Evolutionary conservation across 768 basidiomycete genomes (phyloP), one percentile per base, ranked within the genome.

Genomic region (Termitomyces sp.): DNA sequence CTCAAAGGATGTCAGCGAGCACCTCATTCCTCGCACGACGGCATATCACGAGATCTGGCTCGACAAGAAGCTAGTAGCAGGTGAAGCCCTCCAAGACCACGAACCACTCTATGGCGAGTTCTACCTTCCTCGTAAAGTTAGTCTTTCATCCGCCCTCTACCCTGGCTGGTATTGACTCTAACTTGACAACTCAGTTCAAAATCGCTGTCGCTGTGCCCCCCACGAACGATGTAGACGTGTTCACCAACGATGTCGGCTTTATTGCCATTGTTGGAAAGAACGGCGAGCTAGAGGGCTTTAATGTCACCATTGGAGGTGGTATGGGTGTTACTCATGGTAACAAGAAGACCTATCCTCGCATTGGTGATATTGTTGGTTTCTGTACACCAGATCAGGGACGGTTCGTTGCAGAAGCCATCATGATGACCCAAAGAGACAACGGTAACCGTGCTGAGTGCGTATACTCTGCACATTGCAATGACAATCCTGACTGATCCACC

Each of bases 21-120:
- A 91, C 66, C 81, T 99, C 42, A 78, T 97, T 35, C 97, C 97
- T 21, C 80, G 85, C 45, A 98, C 95, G 5, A 84, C 85, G 4
- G 97, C 97, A 5, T 98, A 99, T 70, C 93, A 98, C 68, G 97
- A 99, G 73, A 98, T 99, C 60, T 99, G 96, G 96, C 78, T 98
- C 43, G 94, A 98, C 75, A 95, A 97, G 77, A 97, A 97, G 76
- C 73, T 94, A 63, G 89, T 99, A 50, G 92, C 89, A 4, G 97
- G 96, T 17, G 94, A 94, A 37, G 94, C 94, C 5, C 72, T 97
- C 58, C 90, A 94, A 68, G 94, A 97, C 71, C 84, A 92, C 62
- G 97, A 99, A 72, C 97, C 97, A 2, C 72, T 98, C n/a, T 99
- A 98, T 67, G 97, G 97, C 38, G 88, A 92, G 68, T 95, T 95